Percentiles rank a stretch among this genome's conserved stretches.
Evolutionary conservation across 2,329 filamentous ascomycete species (phyloP).

Genomic region (Aspergillus fumigatiaffinis): DNA sequence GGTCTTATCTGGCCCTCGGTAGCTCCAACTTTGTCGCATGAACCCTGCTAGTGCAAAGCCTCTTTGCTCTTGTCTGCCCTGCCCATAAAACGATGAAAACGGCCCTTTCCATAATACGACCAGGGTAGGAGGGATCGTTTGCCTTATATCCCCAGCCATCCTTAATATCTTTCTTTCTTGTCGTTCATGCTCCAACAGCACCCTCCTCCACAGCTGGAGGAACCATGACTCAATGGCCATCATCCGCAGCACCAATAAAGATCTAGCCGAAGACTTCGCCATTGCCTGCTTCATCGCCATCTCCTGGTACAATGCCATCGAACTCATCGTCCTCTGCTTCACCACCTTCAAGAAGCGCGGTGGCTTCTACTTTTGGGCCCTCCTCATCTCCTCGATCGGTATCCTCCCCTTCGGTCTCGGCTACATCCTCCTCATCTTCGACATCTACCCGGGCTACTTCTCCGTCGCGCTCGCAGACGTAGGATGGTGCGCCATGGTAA

Average conservation of each 20-base stretch:
- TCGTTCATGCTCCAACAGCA: neutral
- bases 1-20: neutral
- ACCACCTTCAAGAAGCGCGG: slow-evolving; percentile 46
- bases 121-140: neutral
- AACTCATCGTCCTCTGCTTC: slow-evolving; percentile 45
- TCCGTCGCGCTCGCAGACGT: slow-evolving; percentile 40
- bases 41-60: neutral
- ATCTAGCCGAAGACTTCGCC: slow-evolving; percentile 7
- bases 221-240: neutral
- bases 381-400: slow-evolving; percentile 42
- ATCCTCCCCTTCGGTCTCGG: slow-evolving; percentile 41
- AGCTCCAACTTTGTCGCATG: neutral
- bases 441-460: slow-evolving; percentile 21
- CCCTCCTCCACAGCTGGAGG: neutral
- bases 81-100: neutral
- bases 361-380: slow-evolving; percentile 49
- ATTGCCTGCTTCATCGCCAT: slow-evolving; percentile 26
- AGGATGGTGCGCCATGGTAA: slow-evolving; percentile 57
- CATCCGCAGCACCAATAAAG: too few relatives aligned
- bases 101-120: too few relatives aligned
- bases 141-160: neutral
- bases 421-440: slow-evolving; percentile 27
- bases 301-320: slow-evolving; percentile 35
- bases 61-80: neutral
- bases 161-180: neutral